phyloP scores from a whole-genome alignment of 2,329 filamentous ascomycete genomes.

The Monosporascus sp. region DNA sequence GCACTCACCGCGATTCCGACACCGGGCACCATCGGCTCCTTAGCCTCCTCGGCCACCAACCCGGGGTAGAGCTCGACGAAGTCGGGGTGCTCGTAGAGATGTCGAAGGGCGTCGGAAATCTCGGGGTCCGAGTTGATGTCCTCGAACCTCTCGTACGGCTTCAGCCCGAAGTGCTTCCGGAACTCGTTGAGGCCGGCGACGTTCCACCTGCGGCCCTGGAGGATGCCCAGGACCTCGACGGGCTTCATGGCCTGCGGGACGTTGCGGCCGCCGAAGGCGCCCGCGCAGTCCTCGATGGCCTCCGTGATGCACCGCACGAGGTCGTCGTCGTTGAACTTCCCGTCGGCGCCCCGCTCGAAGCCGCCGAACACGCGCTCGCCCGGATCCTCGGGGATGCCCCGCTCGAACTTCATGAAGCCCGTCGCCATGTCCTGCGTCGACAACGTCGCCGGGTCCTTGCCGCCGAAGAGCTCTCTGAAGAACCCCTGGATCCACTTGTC shows the following conservation, averaged over 20 bases:
- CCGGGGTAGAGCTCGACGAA: constrained; percentile 78
- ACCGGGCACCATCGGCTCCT: constrained; percentile 67
- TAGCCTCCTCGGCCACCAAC: constrained; percentile 69
- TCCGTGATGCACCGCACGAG: constrained; percentile 74
- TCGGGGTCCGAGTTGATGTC: constrained; percentile 76
- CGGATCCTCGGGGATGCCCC: constrained; percentile 59
- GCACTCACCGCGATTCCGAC: constrained; percentile 57
- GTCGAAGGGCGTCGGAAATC: constrained; percentile 58
- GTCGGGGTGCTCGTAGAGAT: constrained; percentile 73
- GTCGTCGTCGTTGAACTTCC: constrained; percentile 69
- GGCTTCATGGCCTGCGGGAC: constrained; percentile 69
- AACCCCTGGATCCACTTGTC: constrained; percentile 75
- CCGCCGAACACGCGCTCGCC: constrained; percentile 62
- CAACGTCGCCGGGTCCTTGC: constrained; percentile 52
- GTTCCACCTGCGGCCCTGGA: constrained; percentile 73
- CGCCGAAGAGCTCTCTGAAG: constrained; percentile 57
- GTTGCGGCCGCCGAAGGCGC: constrained; percentile 67
- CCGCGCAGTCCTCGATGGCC: constrained; percentile 69
- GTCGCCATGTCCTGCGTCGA: constrained; percentile 55
- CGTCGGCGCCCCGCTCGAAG: constrained; percentile 59
- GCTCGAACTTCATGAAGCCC: constrained; percentile 59
- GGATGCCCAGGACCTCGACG: constrained; percentile 75
- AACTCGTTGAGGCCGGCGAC: constrained; percentile 79
- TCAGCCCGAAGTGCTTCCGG: constrained; percentile 73
- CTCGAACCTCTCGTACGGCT: constrained; percentile 71